These are phyloP conservation scores for Annulohypoxylon moriforme DNA, from an alignment of 495 filamentous ascomycete genomes.

Conservation along the genomic window DNA sequence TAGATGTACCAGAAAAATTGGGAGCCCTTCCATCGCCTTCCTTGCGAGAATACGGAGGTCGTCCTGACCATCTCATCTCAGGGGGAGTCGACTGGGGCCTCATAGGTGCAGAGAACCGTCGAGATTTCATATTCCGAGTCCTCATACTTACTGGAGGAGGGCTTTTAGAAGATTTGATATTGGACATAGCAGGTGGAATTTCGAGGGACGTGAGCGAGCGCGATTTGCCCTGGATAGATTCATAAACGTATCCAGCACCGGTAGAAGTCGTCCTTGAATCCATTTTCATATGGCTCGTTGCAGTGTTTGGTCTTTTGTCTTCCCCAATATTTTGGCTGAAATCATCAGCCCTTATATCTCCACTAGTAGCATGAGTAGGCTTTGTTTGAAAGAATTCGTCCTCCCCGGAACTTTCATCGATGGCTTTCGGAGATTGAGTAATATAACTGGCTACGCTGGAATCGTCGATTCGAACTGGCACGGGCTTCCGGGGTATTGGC, in stretches of 20 bases:
- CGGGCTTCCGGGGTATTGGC: constrained; percentile 51
- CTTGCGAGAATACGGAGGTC: constrained; percentile 37
- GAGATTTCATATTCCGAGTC: constrained; percentile 46
- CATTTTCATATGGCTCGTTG: constrained; percentile 32
- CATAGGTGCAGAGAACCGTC: constrained; percentile 55
- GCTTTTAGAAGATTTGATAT: constrained; percentile 42
- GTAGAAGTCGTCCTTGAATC: constrained; percentile 19
- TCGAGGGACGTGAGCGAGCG: constrained; percentile 31
- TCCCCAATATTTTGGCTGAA: background rate
- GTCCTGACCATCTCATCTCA: constrained; percentile 26
- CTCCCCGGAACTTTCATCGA: background rate
- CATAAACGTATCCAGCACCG: background rate
- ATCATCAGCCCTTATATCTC: background rate
- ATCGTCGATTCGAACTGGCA: constrained; percentile 40
- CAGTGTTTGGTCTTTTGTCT: constrained; percentile 32
- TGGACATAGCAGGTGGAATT: constrained; percentile 44
- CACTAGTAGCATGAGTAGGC: background rate
- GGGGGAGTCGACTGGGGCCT: constrained; percentile 53
- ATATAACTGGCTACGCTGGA: background rate
- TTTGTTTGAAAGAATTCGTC: background rate
- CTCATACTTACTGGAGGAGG: constrained; percentile 52
- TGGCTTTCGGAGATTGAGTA: background rate
- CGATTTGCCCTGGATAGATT: constrained; percentile 20
- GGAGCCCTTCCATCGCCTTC: constrained; percentile 47
- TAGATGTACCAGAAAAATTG: constrained; percentile 10